Percentiles rank a stretch among this genome's conserved stretches.
phyloP scores from a whole-genome alignment of 768 basidiomycete genomes.

The Boletus sp. region DNA sequence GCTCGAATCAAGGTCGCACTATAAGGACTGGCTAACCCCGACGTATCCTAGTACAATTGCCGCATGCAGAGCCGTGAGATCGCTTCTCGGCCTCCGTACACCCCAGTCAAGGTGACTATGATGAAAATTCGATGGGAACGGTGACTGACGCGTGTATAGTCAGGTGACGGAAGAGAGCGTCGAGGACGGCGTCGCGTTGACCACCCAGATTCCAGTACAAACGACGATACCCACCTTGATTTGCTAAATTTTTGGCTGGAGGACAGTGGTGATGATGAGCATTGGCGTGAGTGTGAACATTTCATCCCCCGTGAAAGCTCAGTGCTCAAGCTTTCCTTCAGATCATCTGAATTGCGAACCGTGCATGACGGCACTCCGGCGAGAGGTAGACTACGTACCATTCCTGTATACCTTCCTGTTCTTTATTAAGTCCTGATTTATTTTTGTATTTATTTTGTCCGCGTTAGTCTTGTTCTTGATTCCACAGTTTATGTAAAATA shows the following conservation, averaged over 20 bases:
- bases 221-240: not conserved
- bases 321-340: no score
- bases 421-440: no score
- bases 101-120: not conserved
- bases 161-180: not conserved
- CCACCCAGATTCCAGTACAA: constrained; percentile 5
- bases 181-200: not conserved
- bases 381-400: no score
- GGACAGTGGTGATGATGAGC: no score
- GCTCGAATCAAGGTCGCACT: no score
- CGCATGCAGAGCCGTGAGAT: constrained; percentile 17
- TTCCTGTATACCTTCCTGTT: no score
- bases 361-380: no score
- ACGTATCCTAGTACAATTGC: constrained; percentile 11
- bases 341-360: no score
- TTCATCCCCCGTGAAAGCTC: not conserved
- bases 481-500: no score
- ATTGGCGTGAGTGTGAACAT: no score
- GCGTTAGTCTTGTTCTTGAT: no score
- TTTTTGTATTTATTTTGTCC: no score
- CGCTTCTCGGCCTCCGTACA: constrained; percentile 10
- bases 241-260: not conserved
- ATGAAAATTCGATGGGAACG: constrained; percentile 26
- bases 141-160: constrained; percentile 1
- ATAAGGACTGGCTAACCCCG: not conserved